Evolutionary conservation across 495 filamentous ascomycete genomes (phyloP).

Genomic region (Penicillium longicatenatum): DNA sequence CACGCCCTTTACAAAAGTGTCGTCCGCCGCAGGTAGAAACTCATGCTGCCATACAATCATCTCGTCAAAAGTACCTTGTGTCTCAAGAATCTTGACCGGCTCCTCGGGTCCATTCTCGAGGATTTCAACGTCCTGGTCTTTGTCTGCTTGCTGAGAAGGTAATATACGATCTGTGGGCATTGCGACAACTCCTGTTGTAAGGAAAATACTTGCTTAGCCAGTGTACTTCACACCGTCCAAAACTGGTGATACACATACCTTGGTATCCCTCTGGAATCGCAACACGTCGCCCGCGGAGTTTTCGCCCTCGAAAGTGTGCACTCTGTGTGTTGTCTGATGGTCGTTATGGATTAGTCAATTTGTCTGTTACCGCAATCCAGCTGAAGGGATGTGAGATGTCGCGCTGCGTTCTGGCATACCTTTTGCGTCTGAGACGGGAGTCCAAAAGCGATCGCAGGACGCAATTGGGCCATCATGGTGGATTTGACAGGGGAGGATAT

Average conservation of each 20-base stretch:
- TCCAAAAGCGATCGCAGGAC: constrained; percentile 72
- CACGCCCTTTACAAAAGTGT: constrained; percentile 67
- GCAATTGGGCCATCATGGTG: constrained; percentile 75
- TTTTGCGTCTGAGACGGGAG: constrained; percentile 47
- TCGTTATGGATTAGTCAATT: not conserved
- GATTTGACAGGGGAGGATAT: constrained; percentile 84
- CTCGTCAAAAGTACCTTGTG: constrained; percentile 70
- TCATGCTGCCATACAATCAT: constrained; percentile 87
- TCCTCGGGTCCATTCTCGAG: constrained; percentile 40
- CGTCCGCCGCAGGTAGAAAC: constrained; percentile 64
- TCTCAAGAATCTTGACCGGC: constrained; percentile 60
- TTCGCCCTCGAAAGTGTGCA: constrained; percentile 82
- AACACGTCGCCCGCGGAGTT: constrained; percentile 67
- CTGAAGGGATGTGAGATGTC: not conserved
- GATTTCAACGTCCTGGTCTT: constrained; percentile 46
- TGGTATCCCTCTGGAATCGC: constrained; percentile 74
- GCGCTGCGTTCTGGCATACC: constrained; percentile 29
- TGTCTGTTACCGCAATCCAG: not conserved
- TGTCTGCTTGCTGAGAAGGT: constrained; percentile 20
- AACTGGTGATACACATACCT: constrained; percentile 43
- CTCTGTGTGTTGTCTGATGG: constrained; percentile 50
- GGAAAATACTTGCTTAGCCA: not conserved
- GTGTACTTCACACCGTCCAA: not conserved
- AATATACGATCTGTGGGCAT: constrained; percentile 38
- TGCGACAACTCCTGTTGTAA: constrained; percentile 40